These are phyloP conservation scores for Sarocladium oryzae DNA, from an alignment of 2,329 filamentous ascomycete species.

Conservation along the genomic window DNA sequence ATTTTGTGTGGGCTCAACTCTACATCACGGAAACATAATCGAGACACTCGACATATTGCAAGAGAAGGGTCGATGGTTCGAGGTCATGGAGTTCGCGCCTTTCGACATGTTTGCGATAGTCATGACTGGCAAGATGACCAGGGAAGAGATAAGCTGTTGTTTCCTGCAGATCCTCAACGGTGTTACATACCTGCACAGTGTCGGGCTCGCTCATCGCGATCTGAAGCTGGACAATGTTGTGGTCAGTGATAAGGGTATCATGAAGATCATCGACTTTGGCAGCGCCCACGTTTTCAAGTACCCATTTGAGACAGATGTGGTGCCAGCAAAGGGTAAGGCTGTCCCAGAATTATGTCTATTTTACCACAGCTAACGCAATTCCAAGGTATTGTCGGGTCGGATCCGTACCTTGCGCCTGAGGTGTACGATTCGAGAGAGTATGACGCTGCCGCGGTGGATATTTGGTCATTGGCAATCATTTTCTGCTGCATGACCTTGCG, in stretches of 20 bases:
- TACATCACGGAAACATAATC: conserved; percentile 97
- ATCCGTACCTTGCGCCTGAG: conserved; percentile 94
- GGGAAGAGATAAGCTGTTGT: conserved; percentile 82
- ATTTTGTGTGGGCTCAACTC: conserved; percentile 93
- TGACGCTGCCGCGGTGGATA: conserved; percentile 87
- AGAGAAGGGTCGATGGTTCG: conserved; percentile 91
- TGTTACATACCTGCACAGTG: conserved; percentile 88
- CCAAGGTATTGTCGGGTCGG: conserved; percentile 65
- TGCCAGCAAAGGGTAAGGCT: conserved; percentile 30
- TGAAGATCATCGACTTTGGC: conserved; percentile 99
- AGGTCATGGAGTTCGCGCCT: conserved; percentile 98
- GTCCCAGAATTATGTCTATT: neutral
- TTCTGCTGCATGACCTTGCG: conserved; percentile 98
- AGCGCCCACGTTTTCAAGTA: conserved; percentile 96
- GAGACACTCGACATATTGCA: conserved; percentile 95
- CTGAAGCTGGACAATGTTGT: conserved; percentile 97
- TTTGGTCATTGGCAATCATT: conserved; percentile 97
- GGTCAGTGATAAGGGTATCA: conserved; percentile 90
- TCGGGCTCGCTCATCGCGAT: conserved; percentile 91
- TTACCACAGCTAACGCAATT: neutral
- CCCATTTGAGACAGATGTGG: conserved; percentile 74
- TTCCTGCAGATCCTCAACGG: conserved; percentile 94
- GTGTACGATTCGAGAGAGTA: conserved; percentile 93
- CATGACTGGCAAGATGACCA: conserved; percentile 96
- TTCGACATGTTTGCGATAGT: conserved; percentile 96